Base-by-base conservation (phyloP, 495 filamentous ascomycete genomes). In the Haplographium delicatum region DNA sequence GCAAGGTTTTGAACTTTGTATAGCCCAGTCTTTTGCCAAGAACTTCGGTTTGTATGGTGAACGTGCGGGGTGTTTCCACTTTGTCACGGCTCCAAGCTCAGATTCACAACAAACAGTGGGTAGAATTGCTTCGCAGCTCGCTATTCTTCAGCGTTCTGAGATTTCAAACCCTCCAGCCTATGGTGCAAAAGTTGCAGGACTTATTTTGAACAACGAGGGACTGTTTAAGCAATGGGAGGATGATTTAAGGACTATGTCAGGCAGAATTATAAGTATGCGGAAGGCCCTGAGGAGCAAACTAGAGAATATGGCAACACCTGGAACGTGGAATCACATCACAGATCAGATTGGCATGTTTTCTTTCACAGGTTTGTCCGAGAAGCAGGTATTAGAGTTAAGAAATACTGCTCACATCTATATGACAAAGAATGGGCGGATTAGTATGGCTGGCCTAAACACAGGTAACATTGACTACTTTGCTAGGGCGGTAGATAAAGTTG, bases 271-370 rank as follows among this genome's bases (percentile, higher is more conserved):
- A 47, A 79, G 81, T 59, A 97, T 96, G 93, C 81, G 93, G 38
- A 78, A 76, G 58, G 80, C 79, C 11, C 64, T 99, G 56, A 74
- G 86, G 11, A 65, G 67, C 47, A 88, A 90, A 58, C 73, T 99
- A 1, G 89, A 95, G 68, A 79, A 82, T 56, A 63, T 89, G 25
- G 83, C 79, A 2, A 96, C 93, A 1, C 91, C 91, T 0, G 94
- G 93, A 3, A 82, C 77, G 9, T 98, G 93, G 93, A 85, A 88
- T 50, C 93, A 99, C 68, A 95, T 99, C 64, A 95, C 90, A 7
- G 85, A 93, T 54, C 93, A 99, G 77, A 99, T 99, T 66, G 93
- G 93, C 61, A 99, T 99, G 93, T 99, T 99, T 71, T 91, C 85
- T 63, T 99, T 94, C 66, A 99, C 93, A 2, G 93, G 93, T 0